Evolutionary conservation across 1,284 basidiomycete species (phyloP).

Genomic region (Flammula alnicola): DNA sequence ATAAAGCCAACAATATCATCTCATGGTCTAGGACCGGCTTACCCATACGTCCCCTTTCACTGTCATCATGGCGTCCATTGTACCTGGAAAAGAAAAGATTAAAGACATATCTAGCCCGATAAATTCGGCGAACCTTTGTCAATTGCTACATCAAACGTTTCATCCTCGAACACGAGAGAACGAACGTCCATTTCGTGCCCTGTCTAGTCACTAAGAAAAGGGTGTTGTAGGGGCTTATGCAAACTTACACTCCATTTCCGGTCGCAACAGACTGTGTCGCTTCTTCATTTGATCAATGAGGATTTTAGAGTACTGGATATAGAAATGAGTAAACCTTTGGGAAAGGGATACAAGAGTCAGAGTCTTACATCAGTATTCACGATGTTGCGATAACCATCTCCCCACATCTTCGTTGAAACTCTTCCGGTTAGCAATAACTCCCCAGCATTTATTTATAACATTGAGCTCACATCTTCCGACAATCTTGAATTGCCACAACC

Average conservation of each 20-base stretch:
- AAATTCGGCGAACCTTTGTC: no score
- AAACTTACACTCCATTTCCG: conserved; percentile 78
- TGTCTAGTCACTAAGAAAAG: conserved; percentile 30
- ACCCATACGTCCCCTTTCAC: conserved; percentile 91
- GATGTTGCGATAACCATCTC: conserved; percentile 85
- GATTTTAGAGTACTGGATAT: conserved; percentile 75
- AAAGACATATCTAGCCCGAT: no score
- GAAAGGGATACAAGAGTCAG: not conserved
- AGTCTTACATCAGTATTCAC: conserved; percentile 83
- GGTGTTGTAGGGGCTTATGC: not conserved
- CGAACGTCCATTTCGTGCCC: conserved; percentile 92
- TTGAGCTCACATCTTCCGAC: conserved; percentile 65
- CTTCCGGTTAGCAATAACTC: no score
- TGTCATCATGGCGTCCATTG: conserved; percentile 95
- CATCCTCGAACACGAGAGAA: conserved; percentile 66
- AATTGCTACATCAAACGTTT: conserved; percentile 83
- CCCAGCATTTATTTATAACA: not conserved
- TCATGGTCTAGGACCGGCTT: conserved; percentile 23
- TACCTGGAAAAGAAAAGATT: no score
- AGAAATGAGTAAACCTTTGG: not conserved
- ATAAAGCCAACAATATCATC: not conserved
- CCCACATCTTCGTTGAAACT: conserved; percentile 76
- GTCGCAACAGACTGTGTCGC: conserved; percentile 56
- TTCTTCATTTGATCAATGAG: conserved; percentile 83
- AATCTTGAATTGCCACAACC: conserved; percentile 91